These are phyloP conservation scores for Fusarium incarnatum DNA, from an alignment of 2,329 filamentous ascomycete species.

Conservation along the genomic window DNA sequence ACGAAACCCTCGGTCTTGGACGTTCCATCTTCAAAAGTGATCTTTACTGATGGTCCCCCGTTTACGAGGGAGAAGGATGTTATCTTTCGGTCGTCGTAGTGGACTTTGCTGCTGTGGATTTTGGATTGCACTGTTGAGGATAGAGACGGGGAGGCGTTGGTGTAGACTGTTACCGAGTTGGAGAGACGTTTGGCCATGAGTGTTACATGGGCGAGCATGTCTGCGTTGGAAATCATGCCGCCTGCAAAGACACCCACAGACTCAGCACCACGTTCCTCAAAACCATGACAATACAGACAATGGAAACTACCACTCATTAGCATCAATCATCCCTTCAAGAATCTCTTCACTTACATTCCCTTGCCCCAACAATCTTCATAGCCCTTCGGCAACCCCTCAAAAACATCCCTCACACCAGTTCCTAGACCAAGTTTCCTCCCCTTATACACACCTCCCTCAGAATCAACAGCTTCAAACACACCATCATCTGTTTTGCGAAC, in stretches of 20 bases:
- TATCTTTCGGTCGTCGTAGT: slow-evolving; percentile 53
- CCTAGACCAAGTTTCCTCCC: slow-evolving; percentile 68
- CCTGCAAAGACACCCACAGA: slow-evolving; percentile 61
- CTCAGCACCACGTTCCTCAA: slow-evolving; percentile 63
- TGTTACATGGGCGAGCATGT: slow-evolving; percentile 54
- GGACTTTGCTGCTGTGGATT: slow-evolving; percentile 51
- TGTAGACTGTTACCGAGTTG: slow-evolving; percentile 62
- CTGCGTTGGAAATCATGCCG: slow-evolving; percentile 48
- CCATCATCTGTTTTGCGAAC: slow-evolving; percentile 48
- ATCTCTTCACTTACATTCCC: slow-evolving; percentile 56
- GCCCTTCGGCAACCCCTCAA: slow-evolving; percentile 61
- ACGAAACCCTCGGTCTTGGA: slow-evolving; percentile 55
- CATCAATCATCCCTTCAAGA: not conserved
- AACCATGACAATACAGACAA: slow-evolving; percentile 71
- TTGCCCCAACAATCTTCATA: slow-evolving; percentile 67
- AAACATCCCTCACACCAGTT: slow-evolving; percentile 63
- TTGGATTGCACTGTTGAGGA: slow-evolving; percentile 42
- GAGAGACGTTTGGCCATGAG: slow-evolving; percentile 60
- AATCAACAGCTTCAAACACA: slow-evolving; percentile 56
- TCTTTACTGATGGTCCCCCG: slow-evolving; percentile 46
- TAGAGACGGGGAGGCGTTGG: slow-evolving; percentile 57
- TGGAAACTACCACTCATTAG: slow-evolving; percentile 57
- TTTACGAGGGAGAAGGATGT: slow-evolving; percentile 46
- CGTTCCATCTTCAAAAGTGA: slow-evolving; percentile 56
- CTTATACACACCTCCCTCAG: slow-evolving; percentile 55